Conservation (phyloP, 768 basidiomycete genomes). For the Lentinula boryana region DNA sequence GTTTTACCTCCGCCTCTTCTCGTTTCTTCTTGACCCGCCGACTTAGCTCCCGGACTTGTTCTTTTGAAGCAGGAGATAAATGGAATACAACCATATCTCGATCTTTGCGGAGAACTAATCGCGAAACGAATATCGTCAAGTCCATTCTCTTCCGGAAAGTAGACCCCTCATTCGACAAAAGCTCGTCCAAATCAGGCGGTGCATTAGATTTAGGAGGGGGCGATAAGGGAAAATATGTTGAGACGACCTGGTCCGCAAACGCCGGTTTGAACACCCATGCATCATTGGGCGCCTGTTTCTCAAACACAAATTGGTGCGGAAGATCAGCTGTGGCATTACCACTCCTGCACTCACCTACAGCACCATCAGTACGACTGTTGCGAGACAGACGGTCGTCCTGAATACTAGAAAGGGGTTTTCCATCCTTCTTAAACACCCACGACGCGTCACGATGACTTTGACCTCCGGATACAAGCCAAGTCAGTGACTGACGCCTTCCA, state of each 20-base stretch:
- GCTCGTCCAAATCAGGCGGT: neutral
- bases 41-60: neutral
- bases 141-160: neutral
- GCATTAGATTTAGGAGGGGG: too few species aligned
- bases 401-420: neutral
- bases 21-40: neutral
- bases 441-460: neutral
- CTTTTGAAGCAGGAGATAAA: neutral
- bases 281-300: neutral
- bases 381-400: neutral
- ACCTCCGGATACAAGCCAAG: neutral
- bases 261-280: neutral
- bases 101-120: neutral
- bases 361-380: neutral
- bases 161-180: neutral
- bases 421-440: neutral
- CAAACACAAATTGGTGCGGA: neutral
- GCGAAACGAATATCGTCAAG: neutral
- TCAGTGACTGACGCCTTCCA: neutral
- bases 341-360: too few species aligned
- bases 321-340: neutral
- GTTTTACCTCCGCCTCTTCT: neutral
- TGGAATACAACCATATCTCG: neutral
- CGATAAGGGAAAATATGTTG: neutral
- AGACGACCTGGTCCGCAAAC: too few species aligned